Evolutionary conservation across 2,329 filamentous ascomycete genomes (phyloP).

Genomic region (Aureobasidium sp.): DNA sequence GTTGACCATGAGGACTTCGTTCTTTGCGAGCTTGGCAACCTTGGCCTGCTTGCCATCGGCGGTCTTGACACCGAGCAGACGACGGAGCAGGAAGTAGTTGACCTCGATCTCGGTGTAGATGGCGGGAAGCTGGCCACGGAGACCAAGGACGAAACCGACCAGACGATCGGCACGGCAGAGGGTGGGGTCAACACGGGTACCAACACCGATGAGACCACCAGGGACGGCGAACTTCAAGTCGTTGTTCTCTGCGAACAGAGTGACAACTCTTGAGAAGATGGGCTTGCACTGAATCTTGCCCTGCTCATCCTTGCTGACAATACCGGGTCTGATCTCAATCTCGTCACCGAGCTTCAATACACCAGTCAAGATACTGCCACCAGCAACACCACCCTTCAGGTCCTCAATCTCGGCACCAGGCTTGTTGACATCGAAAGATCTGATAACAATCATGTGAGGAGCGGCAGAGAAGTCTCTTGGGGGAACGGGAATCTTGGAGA

Average conservation of each 20-base stretch:
- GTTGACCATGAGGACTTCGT: constrained; percentile 99
- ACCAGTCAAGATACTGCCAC: constrained; percentile 93
- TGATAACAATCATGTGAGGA: constrained; percentile 98
- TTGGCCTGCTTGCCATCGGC: constrained; percentile 99
- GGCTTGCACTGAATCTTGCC: constrained; percentile 94
- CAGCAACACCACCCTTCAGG: constrained; percentile 95
- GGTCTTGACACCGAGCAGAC: constrained; percentile 92
- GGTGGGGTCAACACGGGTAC: constrained; percentile 93
- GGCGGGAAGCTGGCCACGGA: constrained; percentile 85
- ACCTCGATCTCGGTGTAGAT: constrained; percentile 99
- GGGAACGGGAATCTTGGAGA: constrained; percentile 90
- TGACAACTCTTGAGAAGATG: constrained; percentile 91
- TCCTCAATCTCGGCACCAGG: constrained; percentile 98
- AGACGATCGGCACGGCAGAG: constrained; percentile 98
- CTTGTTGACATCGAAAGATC: constrained; percentile 99
- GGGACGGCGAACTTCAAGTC: constrained; percentile 97
- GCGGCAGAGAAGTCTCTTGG: constrained; percentile 82
- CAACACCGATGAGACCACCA: constrained; percentile 92
- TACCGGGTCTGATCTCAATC: constrained; percentile 98
- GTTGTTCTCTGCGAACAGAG: constrained; percentile 95
- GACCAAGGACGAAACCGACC: constrained; percentile 92
- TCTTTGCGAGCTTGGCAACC: constrained; percentile 96
- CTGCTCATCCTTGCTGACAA: constrained; percentile 89
- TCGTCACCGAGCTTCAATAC: constrained; percentile 95
- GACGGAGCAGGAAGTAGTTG: constrained; percentile 96